phyloP scores from a whole-genome alignment of 75 land plant genomes.

The Selaginella tamariscina region DNA sequence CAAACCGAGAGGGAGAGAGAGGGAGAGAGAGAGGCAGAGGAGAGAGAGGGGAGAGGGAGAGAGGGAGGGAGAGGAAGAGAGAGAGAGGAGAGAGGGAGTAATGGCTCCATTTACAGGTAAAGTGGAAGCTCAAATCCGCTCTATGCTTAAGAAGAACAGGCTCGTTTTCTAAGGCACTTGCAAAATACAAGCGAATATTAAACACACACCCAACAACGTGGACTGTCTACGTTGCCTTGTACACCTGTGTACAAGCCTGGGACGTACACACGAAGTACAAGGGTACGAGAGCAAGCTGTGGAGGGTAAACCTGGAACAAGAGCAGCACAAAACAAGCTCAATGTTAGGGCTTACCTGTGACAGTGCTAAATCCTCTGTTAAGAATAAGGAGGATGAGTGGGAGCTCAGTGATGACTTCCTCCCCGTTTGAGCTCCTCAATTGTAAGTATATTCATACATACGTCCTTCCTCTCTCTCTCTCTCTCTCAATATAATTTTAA shows the following conservation, averaged over 20 bases:
- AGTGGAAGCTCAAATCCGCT: conserved; percentile 32
- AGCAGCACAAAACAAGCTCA: not conserved
- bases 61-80: not conserved
- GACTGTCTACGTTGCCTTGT: conserved; percentile 31
- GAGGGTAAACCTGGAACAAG: conserved; percentile 23
- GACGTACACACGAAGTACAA: conserved; percentile 21
- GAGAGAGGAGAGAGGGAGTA: not conserved
- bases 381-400: conserved; percentile 19
- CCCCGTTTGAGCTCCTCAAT: no score
- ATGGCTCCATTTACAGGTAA: conserved; percentile 18
- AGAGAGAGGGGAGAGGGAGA: no score
- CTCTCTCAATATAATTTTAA: no score
- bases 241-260: conserved; percentile 32
- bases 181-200: conserved; percentile 28
- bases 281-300: conserved; percentile 21
- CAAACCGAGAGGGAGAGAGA: no score
- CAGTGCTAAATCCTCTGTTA: conserved; percentile 13
- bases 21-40: no score
- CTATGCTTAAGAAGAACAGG: conserved; percentile 28
- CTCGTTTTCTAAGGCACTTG: conserved; percentile 21
- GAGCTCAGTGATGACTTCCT: conserved; percentile 25
- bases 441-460: no score
- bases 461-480: no score
- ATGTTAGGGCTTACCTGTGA: not conserved
- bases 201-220: conserved; percentile 23